These are phyloP conservation scores for Fusarium chaquense DNA, from an alignment of 2,329 filamentous ascomycete genomes.

Conservation along the genomic window DNA sequence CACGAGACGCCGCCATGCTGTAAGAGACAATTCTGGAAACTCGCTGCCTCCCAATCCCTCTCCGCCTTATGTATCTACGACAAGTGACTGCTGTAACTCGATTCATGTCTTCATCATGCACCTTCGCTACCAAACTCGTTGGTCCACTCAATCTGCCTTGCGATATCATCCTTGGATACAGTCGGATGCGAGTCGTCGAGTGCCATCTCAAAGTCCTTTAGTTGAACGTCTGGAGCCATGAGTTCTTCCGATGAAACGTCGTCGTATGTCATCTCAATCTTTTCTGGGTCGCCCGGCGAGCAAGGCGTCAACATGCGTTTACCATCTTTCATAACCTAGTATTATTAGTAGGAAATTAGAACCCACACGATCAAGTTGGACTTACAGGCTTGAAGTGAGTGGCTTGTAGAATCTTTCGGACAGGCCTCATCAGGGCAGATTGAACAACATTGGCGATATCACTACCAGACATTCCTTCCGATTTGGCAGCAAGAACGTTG, in stretches of 20 bases:
- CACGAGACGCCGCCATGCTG: slow-evolving; percentile 43
- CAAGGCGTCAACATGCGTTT: slow-evolving; percentile 83
- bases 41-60: slow-evolving; percentile 22
- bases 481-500: slow-evolving; percentile 80
- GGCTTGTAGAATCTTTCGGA: slow-evolving; percentile 95
- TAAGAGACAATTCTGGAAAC: slow-evolving; percentile 43
- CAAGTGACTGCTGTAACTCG: slow-evolving; percentile 6
- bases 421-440: slow-evolving; percentile 96
- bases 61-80: slow-evolving; percentile 11
- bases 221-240: slow-evolving; percentile 84
- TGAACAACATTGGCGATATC: slow-evolving; percentile 98
- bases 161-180: slow-evolving; percentile 87
- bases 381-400: slow-evolving; percentile 95
- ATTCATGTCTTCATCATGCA: slow-evolving; percentile 55
- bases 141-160: slow-evolving; percentile 91
- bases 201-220: slow-evolving; percentile 95
- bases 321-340: slow-evolving; percentile 76
- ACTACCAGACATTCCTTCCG: slow-evolving; percentile 94
- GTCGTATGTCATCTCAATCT: slow-evolving; percentile 94
- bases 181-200: slow-evolving; percentile 90
- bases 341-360: slow-evolving; percentile 4
- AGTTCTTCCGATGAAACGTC: slow-evolving; percentile 86
- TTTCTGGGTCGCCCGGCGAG: slow-evolving; percentile 88
- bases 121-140: slow-evolving; percentile 96
- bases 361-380: not conserved